Percentiles rank a stretch among this genome's conserved stretches.
These are phyloP conservation scores for Bimuria novae-zelandiae DNA, from an alignment of 2,329 filamentous ascomycete species.

Conservation along the genomic window DNA sequence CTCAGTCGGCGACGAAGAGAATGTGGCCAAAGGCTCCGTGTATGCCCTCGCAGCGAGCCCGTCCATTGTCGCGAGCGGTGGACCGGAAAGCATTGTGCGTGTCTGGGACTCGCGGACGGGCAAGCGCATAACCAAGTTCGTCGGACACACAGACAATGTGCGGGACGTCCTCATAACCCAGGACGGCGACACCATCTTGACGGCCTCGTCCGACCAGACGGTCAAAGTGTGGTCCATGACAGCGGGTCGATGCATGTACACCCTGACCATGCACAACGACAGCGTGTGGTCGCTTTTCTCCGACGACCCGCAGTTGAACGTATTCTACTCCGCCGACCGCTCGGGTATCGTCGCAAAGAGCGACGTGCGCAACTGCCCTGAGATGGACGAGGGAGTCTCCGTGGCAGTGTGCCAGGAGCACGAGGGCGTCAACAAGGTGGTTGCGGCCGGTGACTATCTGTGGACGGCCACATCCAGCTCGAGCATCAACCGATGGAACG, in stretches of 20 bases:
- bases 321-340: slow-evolving; percentile 95
- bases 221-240: slow-evolving; percentile 98
- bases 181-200: slow-evolving; percentile 87
- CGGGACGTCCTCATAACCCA: slow-evolving; percentile 88
- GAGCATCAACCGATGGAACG: slow-evolving; percentile 88
- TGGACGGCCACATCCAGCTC: slow-evolving; percentile 92
- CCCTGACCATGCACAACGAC: slow-evolving; percentile 97
- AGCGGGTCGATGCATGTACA: slow-evolving; percentile 95
- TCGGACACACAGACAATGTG: slow-evolving; percentile 94
- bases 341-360: slow-evolving; percentile 96
- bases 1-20: slow-evolving; percentile 80
- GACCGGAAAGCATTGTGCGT: slow-evolving; percentile 89
- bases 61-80: slow-evolving; percentile 85
- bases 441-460: slow-evolving; percentile 71
- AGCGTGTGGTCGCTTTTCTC: slow-evolving; percentile 97
- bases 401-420: slow-evolving; percentile 93
- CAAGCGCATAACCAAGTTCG: slow-evolving; percentile 91
- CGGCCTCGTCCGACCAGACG: slow-evolving; percentile 92
- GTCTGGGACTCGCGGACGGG: slow-evolving; percentile 90
- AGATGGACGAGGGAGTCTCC: slow-evolving; percentile 86
- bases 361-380: slow-evolving; percentile 75
- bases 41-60: slow-evolving; percentile 85
- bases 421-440: slow-evolving; percentile 72
- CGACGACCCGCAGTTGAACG: slow-evolving; percentile 77
- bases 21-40: slow-evolving; percentile 86